phyloP scores from a whole-genome alignment of 2,329 filamentous ascomycete genomes.

The Exophiala mesophila region DNA sequence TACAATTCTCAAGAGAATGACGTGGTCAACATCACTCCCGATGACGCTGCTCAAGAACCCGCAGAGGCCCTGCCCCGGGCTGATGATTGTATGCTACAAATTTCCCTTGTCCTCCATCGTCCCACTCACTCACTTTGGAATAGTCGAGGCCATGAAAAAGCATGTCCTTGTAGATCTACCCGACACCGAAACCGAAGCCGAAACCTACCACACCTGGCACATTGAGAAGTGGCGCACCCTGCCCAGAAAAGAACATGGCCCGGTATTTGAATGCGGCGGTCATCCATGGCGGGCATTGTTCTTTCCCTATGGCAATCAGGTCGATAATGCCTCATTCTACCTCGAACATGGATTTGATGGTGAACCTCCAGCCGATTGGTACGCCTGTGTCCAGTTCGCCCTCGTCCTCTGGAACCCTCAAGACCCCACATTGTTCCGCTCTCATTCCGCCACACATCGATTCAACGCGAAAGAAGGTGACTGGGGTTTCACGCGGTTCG shows the following conservation, averaged over 20 bases:
- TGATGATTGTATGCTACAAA: conserved; percentile 48
- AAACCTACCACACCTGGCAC: conserved; percentile 76
- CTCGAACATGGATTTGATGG: conserved; percentile 85
- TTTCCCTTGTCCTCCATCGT: conserved; percentile 3
- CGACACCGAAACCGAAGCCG: conserved; percentile 74
- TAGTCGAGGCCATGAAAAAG: conserved; percentile 81
- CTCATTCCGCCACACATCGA: conserved; percentile 82
- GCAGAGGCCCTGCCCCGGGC: conserved; percentile 51
- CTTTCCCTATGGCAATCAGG: conserved; percentile 92
- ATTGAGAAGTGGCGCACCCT: conserved; percentile 77
- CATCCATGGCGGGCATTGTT: conserved; percentile 93
- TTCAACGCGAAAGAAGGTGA: conserved; percentile 96
- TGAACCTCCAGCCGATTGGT: conserved; percentile 84
- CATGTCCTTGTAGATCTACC: conserved; percentile 69
- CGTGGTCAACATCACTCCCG: conserved; percentile 58
- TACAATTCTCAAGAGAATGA: conserved; percentile 59
- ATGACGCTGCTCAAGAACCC: conserved; percentile 53
- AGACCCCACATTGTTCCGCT: conserved; percentile 74
- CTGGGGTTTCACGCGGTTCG: conserved; percentile 97
- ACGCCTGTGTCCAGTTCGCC: conserved; percentile 92
- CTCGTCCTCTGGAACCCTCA: conserved; percentile 92
- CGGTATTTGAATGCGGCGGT: conserved; percentile 77
- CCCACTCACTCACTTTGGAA: conserved; percentile 3
- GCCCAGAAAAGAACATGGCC: conserved; percentile 78
- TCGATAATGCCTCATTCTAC: conserved; percentile 85